Evolutionary conservation across 2,329 filamentous ascomycete genomes (phyloP).

Genomic region (Alternaria burnsii): DNA sequence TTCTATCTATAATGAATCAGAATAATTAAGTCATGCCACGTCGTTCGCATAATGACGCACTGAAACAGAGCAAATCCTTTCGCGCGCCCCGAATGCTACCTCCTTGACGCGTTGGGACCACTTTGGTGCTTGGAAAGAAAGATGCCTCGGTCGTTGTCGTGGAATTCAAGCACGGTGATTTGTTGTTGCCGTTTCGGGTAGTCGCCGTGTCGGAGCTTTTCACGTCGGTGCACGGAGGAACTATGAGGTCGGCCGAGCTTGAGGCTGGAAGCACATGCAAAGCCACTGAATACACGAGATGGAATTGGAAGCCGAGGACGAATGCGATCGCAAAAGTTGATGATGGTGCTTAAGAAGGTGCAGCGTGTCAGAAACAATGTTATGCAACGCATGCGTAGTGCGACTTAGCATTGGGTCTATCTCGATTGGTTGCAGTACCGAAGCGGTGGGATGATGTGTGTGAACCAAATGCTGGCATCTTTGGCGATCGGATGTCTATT

Average conservation of each 20-base stretch:
- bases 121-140: conserved; percentile 14
- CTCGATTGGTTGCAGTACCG: background rate
- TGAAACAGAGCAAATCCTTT: conserved; percentile 10
- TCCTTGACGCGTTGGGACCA: conserved; percentile 12
- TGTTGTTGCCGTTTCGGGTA: conserved; percentile 8
- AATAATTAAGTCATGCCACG: conserved; percentile 11
- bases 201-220: conserved; percentile 4
- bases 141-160: conserved; percentile 34
- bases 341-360: background rate
- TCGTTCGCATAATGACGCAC: conserved; percentile 22
- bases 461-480: background rate
- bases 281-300: background rate
- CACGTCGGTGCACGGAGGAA: conserved; percentile 10
- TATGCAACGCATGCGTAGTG: background rate
- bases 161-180: conserved; percentile 22
- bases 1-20: conserved; percentile 13
- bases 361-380: background rate
- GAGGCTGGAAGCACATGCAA: conserved; percentile 8
- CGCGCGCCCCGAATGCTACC: conserved; percentile 18
- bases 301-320: background rate
- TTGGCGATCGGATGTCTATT: background rate
- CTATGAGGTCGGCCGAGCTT: conserved; percentile 9
- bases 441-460: background rate
- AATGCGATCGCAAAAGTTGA: background rate
- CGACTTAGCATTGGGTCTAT: background rate